A percentile compares a stretch with the other conserved stretches of the same genome.
Conservation (phyloP, 148 eudicot species). For the Bassia scoparia region DNA sequence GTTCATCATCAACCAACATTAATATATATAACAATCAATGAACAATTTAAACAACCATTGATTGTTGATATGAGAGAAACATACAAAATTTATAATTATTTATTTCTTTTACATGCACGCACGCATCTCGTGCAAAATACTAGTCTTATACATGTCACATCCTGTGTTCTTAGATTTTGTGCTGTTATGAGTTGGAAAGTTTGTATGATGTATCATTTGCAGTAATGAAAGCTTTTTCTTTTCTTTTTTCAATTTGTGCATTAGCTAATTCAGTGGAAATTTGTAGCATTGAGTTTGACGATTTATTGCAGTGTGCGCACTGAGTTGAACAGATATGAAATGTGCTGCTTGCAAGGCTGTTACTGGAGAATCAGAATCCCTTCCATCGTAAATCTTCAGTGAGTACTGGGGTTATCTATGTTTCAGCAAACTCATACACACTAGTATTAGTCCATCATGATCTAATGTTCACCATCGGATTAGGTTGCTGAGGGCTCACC, state of each 20-base stretch:
- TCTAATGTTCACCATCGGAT: background rate
- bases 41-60: too few species aligned
- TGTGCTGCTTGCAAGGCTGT: constrained; percentile 79
- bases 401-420: constrained; percentile 33
- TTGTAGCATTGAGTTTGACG: constrained; percentile 9
- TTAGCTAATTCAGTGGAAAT: constrained; percentile 5
- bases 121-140: too few species aligned
- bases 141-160: background rate
- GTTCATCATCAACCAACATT: too few species aligned
- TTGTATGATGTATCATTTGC: background rate
- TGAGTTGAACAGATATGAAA: constrained; percentile 97
- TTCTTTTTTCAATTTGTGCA: background rate
- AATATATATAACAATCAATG: too few species aligned
- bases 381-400: constrained; percentile 75
- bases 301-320: constrained; percentile 75
- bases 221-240: background rate
- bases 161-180: background rate
- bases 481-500: constrained; percentile 85
- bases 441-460: background rate
- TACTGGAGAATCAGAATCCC: constrained; percentile 66
- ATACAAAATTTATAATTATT: too few species aligned
- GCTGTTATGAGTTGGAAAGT: background rate
- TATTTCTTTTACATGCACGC: too few species aligned
- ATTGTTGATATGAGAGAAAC: too few species aligned
- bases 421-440: constrained; percentile 1